These are phyloP conservation scores for Aspergillus bombycis DNA, from an alignment of 2,329 filamentous ascomycete species.

Conservation along the genomic window DNA sequence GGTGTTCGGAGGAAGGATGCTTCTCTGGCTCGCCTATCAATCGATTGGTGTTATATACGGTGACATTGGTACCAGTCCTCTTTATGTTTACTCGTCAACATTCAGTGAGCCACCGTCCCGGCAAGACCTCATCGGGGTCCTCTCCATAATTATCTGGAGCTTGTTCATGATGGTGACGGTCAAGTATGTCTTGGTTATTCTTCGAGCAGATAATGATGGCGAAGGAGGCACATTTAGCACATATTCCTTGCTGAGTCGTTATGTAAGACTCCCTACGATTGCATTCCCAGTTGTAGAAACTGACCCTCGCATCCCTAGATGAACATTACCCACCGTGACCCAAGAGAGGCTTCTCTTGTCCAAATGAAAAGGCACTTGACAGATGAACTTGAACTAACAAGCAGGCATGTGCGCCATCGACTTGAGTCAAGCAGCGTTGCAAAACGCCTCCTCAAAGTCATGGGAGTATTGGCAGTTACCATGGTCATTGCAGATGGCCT, in stretches of 20 bases:
- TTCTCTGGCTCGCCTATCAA: slow-evolving; percentile 55
- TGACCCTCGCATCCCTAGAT: slow-evolving; percentile 35
- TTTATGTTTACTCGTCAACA: slow-evolving; percentile 61
- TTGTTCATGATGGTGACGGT: slow-evolving; percentile 60
- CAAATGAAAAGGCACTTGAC: slow-evolving; percentile 52
- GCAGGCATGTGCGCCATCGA: slow-evolving; percentile 46
- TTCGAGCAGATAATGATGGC: slow-evolving; percentile 59
- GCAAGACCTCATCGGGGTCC: slow-evolving; percentile 55
- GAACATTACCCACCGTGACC: slow-evolving; percentile 58
- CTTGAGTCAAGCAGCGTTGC: slow-evolving; percentile 53
- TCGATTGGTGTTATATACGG: slow-evolving; percentile 62
- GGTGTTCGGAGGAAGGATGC: slow-evolving; percentile 18
- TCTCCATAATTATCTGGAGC: slow-evolving; percentile 60
- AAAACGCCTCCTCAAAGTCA: slow-evolving; percentile 52
- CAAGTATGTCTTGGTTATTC: slow-evolving; percentile 59
- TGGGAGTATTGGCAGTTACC: slow-evolving; percentile 58
- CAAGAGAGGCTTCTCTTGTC: slow-evolving; percentile 50
- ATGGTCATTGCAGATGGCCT: slow-evolving; percentile 61
- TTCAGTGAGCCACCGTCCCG: slow-evolving; percentile 50
- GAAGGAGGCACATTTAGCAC: slow-evolving; percentile 61
- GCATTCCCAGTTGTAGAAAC: not conserved
- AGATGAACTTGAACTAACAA: slow-evolving; percentile 48
- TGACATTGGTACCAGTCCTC: slow-evolving; percentile 61
- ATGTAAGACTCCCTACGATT: slow-evolving; percentile 38
- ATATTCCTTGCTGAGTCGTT: slow-evolving; percentile 57